A percentile compares a stretch with the other conserved stretches of the same genome.
phyloP scores from a whole-genome alignment of 257 asterid species.

The Nemophila menziesii region DNA sequence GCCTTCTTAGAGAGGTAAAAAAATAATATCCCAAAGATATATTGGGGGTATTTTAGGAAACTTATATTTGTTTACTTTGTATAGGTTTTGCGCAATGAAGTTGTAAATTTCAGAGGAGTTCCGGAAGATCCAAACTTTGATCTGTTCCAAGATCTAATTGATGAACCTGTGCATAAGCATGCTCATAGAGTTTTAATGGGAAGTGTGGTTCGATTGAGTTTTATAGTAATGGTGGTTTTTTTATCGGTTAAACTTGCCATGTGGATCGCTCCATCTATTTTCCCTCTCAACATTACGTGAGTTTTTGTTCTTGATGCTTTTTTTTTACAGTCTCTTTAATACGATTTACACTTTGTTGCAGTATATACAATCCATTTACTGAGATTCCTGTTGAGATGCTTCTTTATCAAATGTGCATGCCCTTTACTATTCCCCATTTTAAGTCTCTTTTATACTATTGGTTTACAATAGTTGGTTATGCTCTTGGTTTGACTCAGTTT shows the following conservation, averaged over 20 bases:
- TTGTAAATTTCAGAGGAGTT: slow-evolving; percentile 90
- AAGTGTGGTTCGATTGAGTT: slow-evolving; percentile 86
- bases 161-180: slow-evolving; percentile 99
- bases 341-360: not conserved
- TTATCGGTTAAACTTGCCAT: slow-evolving; percentile 94
- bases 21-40: no score
- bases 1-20: slow-evolving; percentile 98
- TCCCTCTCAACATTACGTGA: slow-evolving; percentile 95
- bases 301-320: slow-evolving; percentile 14
- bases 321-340: not conserved
- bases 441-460: slow-evolving; percentile 84
- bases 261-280: slow-evolving; percentile 78
- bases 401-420: slow-evolving; percentile 96
- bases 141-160: slow-evolving; percentile 94
- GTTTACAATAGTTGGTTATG: slow-evolving; percentile 95
- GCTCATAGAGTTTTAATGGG: slow-evolving; percentile 94
- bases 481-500: slow-evolving; percentile 80
- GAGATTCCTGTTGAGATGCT: no score
- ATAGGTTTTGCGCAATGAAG: slow-evolving; percentile 92
- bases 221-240: slow-evolving; percentile 94
- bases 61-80: slow-evolving; percentile 5
- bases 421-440: slow-evolving; percentile 93
- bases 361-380: slow-evolving; percentile 86
- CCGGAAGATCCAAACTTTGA: slow-evolving; percentile 99
- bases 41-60: not conserved